phyloP scores from a whole-genome alignment of 2,329 filamentous ascomycete species.

The Hypomyces perniciosus region DNA sequence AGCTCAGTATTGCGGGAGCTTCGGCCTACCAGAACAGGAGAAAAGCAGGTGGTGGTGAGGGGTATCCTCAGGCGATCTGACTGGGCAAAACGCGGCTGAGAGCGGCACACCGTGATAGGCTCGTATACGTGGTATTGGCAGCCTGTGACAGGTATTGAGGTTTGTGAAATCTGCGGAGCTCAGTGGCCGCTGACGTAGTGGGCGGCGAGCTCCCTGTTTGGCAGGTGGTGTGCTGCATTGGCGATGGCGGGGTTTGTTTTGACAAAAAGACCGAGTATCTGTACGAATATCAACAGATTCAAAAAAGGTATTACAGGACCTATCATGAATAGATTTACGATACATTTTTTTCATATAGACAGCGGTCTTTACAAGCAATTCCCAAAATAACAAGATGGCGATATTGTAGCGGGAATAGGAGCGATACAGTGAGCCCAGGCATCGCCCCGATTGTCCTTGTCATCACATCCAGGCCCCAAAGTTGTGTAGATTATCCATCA shows the following conservation, averaged over 20 bases:
- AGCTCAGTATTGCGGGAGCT: not conserved
- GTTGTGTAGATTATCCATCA: not conserved
- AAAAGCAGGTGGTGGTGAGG: constrained; percentile 10
- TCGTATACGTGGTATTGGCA: not conserved
- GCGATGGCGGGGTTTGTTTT: constrained; percentile 6
- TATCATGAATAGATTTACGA: too few species aligned
- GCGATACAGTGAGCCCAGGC: too few species aligned
- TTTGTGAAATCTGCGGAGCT: not conserved
- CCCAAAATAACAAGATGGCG: too few species aligned
- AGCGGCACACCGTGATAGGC: too few species aligned
- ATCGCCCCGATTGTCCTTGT: too few species aligned
- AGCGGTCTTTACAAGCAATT: too few species aligned
- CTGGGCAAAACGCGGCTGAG: not conserved
- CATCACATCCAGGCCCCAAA: not conserved
- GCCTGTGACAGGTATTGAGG: not conserved
- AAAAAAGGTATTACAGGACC: too few species aligned
- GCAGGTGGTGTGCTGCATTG: constrained; percentile 4
- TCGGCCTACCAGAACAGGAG: constrained; percentile 10
- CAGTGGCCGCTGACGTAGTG: not conserved
- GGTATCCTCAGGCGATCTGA: constrained; percentile 2
- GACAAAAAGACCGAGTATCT: not conserved
- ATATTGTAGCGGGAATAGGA: too few species aligned
- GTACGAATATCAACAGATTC: not conserved
- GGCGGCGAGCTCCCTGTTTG: not conserved
- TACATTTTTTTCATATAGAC: too few species aligned